phyloP scores from a whole-genome alignment of 116 monocot genomes.

The Trichopus zeylanicus region DNA sequence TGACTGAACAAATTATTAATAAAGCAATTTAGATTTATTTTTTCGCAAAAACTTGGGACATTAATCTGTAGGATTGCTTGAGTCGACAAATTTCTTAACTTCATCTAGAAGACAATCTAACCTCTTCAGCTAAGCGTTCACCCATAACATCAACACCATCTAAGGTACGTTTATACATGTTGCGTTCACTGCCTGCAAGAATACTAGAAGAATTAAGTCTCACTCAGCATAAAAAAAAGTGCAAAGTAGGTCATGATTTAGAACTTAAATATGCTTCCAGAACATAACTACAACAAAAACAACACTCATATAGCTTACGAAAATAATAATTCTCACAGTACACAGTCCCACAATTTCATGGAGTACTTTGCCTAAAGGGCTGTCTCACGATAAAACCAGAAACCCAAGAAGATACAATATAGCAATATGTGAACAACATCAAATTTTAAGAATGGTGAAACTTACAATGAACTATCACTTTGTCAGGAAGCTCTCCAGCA shows the following conservation, averaged over 20 bases:
- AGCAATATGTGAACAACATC: neutral
- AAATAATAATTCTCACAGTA: no score
- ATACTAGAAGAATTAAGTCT: neutral
- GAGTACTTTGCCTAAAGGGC: neutral
- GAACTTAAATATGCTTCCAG: no score
- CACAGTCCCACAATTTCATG: neutral
- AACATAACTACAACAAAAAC: no score
- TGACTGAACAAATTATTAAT: neutral
- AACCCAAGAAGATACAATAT: neutral
- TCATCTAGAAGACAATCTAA: constrained; percentile 17
- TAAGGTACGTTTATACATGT: constrained; percentile 62
- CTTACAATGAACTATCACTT: constrained; percentile 94
- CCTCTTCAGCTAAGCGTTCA: constrained; percentile 90
- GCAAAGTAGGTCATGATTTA: neutral
- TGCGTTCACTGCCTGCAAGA: constrained; percentile 75
- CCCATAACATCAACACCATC: constrained; percentile 99
- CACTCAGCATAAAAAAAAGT: neutral
- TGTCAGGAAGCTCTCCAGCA: constrained; percentile 49
- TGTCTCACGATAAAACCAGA: neutral
- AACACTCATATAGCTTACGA: no score
- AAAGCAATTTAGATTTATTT: neutral
- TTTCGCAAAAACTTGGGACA: no score
- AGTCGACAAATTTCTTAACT: neutral
- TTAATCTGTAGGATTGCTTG: no score
- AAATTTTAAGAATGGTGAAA: neutral